Conservation (phyloP, 257 asterid genomes). For the Solanum lycopersicoides region DNA sequence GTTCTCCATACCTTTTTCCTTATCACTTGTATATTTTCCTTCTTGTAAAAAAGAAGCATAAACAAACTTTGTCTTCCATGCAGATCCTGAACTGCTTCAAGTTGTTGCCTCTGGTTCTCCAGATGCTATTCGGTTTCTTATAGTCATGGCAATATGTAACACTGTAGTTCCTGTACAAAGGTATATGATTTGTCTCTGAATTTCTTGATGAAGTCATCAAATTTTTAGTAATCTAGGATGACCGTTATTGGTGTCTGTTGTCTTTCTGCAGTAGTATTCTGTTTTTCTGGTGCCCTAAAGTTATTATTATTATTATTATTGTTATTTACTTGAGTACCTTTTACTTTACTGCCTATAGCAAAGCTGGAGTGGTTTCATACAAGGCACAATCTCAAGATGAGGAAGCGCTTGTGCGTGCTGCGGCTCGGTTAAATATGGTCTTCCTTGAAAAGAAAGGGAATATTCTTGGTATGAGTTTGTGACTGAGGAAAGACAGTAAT, state of each 20-base stretch:
- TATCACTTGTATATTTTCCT: not conserved
- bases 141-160: slow-evolving; percentile 91
- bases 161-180: slow-evolving; percentile 88
- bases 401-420: slow-evolving; percentile 98
- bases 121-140: slow-evolving; percentile 65
- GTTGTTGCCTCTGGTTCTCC: slow-evolving; percentile 63
- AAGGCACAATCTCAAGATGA: slow-evolving; percentile 99
- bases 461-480: slow-evolving; percentile 49
- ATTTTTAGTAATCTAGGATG: not conserved
- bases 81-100: slow-evolving; percentile 65
- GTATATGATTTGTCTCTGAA: slow-evolving; percentile 21
- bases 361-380: slow-evolving; percentile 58
- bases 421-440: slow-evolving; percentile 79
- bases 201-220: slow-evolving; percentile 9
- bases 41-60: not conserved
- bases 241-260: not conserved
- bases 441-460: slow-evolving; percentile 56
- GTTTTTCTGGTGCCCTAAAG: not conserved
- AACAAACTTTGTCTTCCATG: not conserved
- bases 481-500: not conserved
- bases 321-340: slow-evolving; percentile 1
- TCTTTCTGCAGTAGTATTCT: not conserved
- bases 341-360: slow-evolving; percentile 30
- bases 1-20: not conserved
- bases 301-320: not conserved